phyloP scores from a whole-genome alignment of 2,329 filamentous ascomycete species.

The Aspergillus quadrilineatus region DNA sequence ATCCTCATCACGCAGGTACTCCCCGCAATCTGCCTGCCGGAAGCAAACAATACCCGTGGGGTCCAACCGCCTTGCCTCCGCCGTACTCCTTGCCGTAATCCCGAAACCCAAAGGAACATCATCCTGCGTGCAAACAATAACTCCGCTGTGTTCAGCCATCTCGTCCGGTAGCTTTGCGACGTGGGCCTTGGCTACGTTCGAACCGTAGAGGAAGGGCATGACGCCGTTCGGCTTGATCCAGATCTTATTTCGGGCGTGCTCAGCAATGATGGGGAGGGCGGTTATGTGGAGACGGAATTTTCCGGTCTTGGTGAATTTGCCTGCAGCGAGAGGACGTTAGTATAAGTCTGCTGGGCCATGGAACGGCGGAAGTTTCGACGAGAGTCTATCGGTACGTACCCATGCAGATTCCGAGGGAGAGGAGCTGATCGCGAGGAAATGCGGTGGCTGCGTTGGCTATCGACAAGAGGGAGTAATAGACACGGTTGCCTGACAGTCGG shows the following conservation, averaged over 20 bases:
- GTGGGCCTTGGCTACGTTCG: conserved; percentile 80
- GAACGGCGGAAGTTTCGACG: neutral
- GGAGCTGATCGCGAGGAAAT: conserved; percentile 74
- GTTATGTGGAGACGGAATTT: conserved; percentile 96
- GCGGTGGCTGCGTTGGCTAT: conserved; percentile 89
- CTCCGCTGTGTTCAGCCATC: conserved; percentile 87
- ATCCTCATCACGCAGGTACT: conserved; percentile 78
- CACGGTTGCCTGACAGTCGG: conserved; percentile 74
- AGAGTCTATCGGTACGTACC: conserved; percentile 43
- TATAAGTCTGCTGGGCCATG: neutral
- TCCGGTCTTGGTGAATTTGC: conserved; percentile 86
- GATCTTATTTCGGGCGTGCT: conserved; percentile 92
- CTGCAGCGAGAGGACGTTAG: neutral
- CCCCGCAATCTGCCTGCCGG: conserved; percentile 88
- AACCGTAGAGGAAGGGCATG: conserved; percentile 96
- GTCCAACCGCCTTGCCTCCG: conserved; percentile 78
- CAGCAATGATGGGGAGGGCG: conserved; percentile 81
- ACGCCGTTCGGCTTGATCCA: conserved; percentile 96
- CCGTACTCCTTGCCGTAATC: conserved; percentile 81
- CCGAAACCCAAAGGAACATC: conserved; percentile 86
- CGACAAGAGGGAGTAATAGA: conserved; percentile 88
- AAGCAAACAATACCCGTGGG: conserved; percentile 89
- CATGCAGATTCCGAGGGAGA: conserved; percentile 85
- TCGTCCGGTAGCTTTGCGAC: conserved; percentile 85
- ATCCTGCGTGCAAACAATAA: conserved; percentile 87